Conservation (phyloP, 1,284 basidiomycete species). For the Fistulina hepatica region DNA sequence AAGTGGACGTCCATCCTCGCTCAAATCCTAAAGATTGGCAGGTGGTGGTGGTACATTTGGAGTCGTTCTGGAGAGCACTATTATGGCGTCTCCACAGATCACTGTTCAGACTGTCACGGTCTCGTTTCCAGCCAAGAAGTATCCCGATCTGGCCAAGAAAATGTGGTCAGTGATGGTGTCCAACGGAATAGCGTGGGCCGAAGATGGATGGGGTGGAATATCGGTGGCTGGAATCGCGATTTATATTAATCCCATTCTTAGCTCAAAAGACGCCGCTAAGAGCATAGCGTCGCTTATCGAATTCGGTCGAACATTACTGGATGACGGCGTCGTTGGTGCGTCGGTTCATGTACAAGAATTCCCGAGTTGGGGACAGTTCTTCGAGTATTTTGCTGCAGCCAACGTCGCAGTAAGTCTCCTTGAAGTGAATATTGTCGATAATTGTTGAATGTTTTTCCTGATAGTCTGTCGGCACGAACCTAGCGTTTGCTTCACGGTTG, state of each 20-base stretch:
- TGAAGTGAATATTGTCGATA: slow-evolving; percentile 1
- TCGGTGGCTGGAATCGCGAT: slow-evolving; percentile 12
- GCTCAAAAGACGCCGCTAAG: slow-evolving; percentile 22
- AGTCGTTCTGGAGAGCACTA: slow-evolving; percentile 27
- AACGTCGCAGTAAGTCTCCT: slow-evolving; percentile 21
- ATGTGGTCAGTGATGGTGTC: slow-evolving; percentile 26
- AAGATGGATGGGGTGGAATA: slow-evolving; percentile 42
- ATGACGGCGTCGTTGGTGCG: slow-evolving; percentile 20
- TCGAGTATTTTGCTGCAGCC: slow-evolving; percentile 24
- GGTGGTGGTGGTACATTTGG: slow-evolving; percentile 31
- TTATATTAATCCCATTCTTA: slow-evolving; percentile 17
- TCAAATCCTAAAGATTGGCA: too few species aligned
- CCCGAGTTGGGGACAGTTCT: slow-evolving; percentile 30
- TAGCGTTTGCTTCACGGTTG: slow-evolving; percentile 33
- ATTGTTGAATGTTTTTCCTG: not conserved
- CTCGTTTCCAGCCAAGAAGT: slow-evolving; percentile 13
- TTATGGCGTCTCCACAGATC: slow-evolving; percentile 25
- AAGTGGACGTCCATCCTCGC: too few species aligned
- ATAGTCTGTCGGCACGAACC: slow-evolving; percentile 28
- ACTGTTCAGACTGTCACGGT: slow-evolving; percentile 24
- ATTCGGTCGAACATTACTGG: slow-evolving; percentile 23
- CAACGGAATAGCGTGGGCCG: slow-evolving; percentile 30
- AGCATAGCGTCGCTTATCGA: slow-evolving; percentile 33
- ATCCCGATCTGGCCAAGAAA: slow-evolving; percentile 14
- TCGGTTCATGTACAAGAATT: slow-evolving; percentile 24